These are phyloP conservation scores for Syzygium malaccense DNA, from an alignment of 441 rosid species.

Conservation along the genomic window DNA sequence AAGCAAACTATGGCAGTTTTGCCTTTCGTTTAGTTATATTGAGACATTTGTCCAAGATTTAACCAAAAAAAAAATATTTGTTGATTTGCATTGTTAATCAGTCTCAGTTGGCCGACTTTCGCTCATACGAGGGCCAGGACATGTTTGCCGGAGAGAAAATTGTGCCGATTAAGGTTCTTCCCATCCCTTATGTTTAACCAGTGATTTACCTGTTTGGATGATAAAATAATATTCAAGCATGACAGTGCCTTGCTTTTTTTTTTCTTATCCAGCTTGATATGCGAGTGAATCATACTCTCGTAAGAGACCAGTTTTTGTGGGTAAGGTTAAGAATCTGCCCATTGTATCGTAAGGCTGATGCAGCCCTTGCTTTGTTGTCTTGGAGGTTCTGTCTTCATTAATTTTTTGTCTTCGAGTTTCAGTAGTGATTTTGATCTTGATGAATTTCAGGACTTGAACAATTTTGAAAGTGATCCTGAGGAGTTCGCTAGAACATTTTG, in stretches of 20 bases:
- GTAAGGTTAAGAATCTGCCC: slow-evolving; percentile 23
- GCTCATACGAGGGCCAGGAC: slow-evolving; percentile 87
- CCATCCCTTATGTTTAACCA: background rate
- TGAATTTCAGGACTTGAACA: slow-evolving; percentile 68
- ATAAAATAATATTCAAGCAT: background rate
- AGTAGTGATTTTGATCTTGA: background rate
- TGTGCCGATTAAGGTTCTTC: slow-evolving; percentile 77
- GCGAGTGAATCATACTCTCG: slow-evolving; percentile 79
- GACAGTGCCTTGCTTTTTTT: background rate
- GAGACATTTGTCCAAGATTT: background rate
- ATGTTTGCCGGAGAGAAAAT: slow-evolving; percentile 86
- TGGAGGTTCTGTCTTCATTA: background rate
- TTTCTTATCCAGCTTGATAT: slow-evolving; percentile 69
- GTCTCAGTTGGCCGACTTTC: slow-evolving; percentile 77
- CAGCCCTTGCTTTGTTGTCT: background rate
- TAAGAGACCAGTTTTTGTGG: slow-evolving; percentile 91
- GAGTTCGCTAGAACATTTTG: slow-evolving; percentile 84
- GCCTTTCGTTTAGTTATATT: background rate
- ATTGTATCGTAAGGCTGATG: background rate
- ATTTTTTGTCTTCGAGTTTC: background rate
- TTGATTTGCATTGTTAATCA: slow-evolving; percentile 8
- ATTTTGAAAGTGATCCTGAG: slow-evolving; percentile 89
- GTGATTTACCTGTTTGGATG: background rate
- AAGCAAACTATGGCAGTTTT: background rate
- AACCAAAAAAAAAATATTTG: background rate